Evolutionary conservation across 768 basidiomycete genomes (phyloP), one percentile per base, ranked within the genome.

Genomic region (Punctularia strigosozonata): DNA sequence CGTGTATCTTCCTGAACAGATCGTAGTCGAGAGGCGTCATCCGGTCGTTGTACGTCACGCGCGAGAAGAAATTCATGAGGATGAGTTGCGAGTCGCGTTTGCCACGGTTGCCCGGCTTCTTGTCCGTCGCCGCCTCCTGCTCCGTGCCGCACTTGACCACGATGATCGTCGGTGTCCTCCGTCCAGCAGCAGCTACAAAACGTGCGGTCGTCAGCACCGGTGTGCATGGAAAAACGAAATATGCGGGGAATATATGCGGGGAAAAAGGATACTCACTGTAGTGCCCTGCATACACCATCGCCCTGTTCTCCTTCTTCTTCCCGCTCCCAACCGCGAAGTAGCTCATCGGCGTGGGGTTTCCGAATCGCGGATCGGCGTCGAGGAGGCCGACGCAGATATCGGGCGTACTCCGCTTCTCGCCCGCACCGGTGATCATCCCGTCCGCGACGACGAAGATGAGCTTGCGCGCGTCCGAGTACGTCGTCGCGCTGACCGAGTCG

Each of bases 281-380:
- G 65, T 99, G 94, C n/a, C 95, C 95, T 37, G 95, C 95, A 65
- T 99, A 98, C 15, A 98, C 86, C 87, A 95, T 87, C 5, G 94
- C 94, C 39, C 90, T 73, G 50, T 99, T 99, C 54, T 91, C 80
- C 38, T 70, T 72, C 65, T 98, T 97, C 15, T 76, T 62, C 2
- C 95, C 94, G 6, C 81, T 75, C 2, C 90, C 95, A 21, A 99
- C 89, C 2, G 95, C 86, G 40, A 71, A 61, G 53, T 97, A 99
- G 45, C 72, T 79, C 92, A 98, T 94, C 4, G 94, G 89, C 32
- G 77, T 76, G 2, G 95, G 95, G 50, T 95, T 90, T 19, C 94
- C 95, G 52, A 98, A 99, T 12, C 95, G 72, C 19, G 87, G 82
- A 58, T 99, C 95, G 3, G 86, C 85, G 49, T 98, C 91, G 36